Conservation (phyloP, 495 filamentous ascomycete species). For the Penicillium herquei region DNA sequence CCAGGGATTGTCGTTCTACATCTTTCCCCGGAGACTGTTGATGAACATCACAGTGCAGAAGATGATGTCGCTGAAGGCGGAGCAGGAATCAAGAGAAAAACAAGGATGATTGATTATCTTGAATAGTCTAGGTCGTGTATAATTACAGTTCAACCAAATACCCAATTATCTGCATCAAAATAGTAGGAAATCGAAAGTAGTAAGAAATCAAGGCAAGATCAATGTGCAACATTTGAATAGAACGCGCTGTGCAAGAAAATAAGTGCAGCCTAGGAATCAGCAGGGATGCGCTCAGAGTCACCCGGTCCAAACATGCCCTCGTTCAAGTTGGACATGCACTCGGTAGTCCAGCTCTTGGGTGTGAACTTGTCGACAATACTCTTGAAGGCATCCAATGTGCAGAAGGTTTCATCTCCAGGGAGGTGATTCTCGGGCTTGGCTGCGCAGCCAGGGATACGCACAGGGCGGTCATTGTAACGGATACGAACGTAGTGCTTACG, state of each 20-base stretch:
- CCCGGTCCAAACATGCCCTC: conserved; percentile 40
- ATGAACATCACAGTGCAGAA: conserved; percentile 14
- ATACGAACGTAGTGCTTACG: conserved; percentile 86
- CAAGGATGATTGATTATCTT: conserved; percentile 3
- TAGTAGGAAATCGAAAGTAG: neutral
- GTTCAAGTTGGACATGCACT: conserved; percentile 68
- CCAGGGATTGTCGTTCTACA: conserved; percentile 19
- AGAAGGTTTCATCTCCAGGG: conserved; percentile 85
- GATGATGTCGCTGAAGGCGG: conserved; percentile 13
- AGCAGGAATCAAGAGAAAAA: conserved; percentile 17
- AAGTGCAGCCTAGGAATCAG: conserved; percentile 35
- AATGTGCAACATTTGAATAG: too few species aligned
- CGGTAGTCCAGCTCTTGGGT: conserved; percentile 72
- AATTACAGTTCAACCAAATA: conserved; percentile 9
- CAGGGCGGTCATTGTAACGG: conserved; percentile 81
- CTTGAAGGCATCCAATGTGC: conserved; percentile 91
- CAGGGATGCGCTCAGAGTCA: conserved; percentile 28
- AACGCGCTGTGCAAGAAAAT: conserved; percentile 1
- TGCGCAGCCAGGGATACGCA: conserved; percentile 78
- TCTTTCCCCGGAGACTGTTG: conserved; percentile 22
- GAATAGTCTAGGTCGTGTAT: neutral
- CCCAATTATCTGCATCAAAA: conserved; percentile 12
- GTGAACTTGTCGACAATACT: conserved; percentile 86
- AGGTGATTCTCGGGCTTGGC: conserved; percentile 75
- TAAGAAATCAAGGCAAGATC: neutral